Percentiles rank a stretch among this genome's conserved stretches.
Conservation (phyloP, 345 rosid species). For the Pistacia vera region DNA sequence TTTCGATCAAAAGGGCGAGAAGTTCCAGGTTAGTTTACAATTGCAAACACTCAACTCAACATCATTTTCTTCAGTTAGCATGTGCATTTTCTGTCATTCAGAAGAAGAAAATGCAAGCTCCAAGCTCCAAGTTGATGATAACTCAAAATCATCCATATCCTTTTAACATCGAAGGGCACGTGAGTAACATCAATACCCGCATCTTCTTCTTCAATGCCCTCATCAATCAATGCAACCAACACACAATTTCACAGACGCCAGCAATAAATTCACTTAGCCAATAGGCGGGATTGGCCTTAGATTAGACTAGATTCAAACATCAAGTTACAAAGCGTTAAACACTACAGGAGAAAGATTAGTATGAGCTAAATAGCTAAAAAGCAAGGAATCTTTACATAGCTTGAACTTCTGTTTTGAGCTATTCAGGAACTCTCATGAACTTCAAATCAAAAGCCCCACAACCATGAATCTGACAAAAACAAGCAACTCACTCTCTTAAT, state of each 20-base stretch:
- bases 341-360: neutral
- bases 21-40: slow-evolving; percentile 9
- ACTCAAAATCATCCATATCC: neutral
- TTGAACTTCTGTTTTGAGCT: slow-evolving; percentile 7
- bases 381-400: neutral
- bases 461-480: slow-evolving; percentile 20
- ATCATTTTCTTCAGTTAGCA: neutral
- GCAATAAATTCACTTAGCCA: slow-evolving; percentile 14
- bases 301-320: neutral
- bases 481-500: slow-evolving; percentile 1
- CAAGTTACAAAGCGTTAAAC: neutral
- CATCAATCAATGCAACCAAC: slow-evolving; percentile 14
- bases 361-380: neutral
- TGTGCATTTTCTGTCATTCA: neutral
- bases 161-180: slow-evolving; percentile 3
- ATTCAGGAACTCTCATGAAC: neutral
- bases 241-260: neutral
- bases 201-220: slow-evolving; percentile 15
- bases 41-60: neutral
- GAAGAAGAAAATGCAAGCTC: neutral
- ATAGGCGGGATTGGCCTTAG: neutral
- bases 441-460: slow-evolving; percentile 31
- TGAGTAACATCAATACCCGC: slow-evolving; percentile 18
- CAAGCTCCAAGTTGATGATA: neutral
- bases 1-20: neutral